These are phyloP conservation scores for Magnolia kwangsiensis DNA, from an alignment of 164 flowering plant species.

Conservation along the genomic window DNA sequence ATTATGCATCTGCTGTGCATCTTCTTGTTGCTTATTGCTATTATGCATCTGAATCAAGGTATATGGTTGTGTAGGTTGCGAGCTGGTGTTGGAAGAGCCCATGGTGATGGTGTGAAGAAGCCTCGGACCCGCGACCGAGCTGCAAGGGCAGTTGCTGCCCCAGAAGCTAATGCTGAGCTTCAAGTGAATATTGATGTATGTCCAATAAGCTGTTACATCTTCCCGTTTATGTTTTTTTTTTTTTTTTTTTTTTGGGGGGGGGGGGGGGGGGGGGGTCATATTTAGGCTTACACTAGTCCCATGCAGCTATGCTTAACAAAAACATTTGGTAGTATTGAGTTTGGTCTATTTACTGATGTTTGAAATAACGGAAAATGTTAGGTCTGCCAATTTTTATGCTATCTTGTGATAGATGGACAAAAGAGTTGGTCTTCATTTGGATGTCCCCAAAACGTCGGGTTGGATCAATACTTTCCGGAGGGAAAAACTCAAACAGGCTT, in stretches of 20 bases:
- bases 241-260: not conserved
- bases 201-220: conserved; percentile 19
- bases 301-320: not conserved
- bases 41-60: not conserved
- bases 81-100: conserved; percentile 63
- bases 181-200: conserved; percentile 86
- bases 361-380: not conserved
- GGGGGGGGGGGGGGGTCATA: not conserved
- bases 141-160: conserved; percentile 64
- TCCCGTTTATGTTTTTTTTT: not conserved
- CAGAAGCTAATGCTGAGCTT: conserved; percentile 85
- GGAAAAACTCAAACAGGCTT: not conserved
- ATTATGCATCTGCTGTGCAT: not conserved
- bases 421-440: not conserved
- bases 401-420: not conserved
- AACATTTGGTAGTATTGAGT: not conserved
- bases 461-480: not conserved
- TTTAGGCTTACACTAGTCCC: not conserved
- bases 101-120: conserved; percentile 66
- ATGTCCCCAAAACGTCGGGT: not conserved
- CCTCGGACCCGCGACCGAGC: conserved; percentile 61
- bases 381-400: not conserved
- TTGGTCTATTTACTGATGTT: not conserved
- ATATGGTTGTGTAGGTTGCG: conserved; percentile 45
- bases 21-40: not conserved